Evolutionary conservation across 75 land plant species (phyloP), one percentile per base, ranked within the genome.

Genomic region (Cryptomeria japonica): DNA sequence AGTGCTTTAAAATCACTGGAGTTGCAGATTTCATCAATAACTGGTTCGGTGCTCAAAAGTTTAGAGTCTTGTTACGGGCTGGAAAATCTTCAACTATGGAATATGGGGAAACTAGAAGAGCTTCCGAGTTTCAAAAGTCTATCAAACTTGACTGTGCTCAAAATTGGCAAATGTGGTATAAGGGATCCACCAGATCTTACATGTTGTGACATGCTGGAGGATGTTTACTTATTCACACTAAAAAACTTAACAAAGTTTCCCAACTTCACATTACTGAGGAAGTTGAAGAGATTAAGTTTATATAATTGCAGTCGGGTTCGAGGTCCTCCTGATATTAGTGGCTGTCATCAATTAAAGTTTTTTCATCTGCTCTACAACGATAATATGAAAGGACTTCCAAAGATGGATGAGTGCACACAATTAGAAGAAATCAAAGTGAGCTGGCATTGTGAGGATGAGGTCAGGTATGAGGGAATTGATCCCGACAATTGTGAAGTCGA

Each of bases 41-140:
- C 5, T 18, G 0, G 6, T 0, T 18, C 1, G 25, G 64, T 1
- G 0, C 19, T 0, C 64, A 58, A 0, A 5, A 58, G 1, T 58
- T 58, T 58, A 5, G 6, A 58, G 19, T 19, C 64, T 19, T 58
- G 64, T 58, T 18, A 0, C 25, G 3, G 28, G 19, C 64, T 58
- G 64, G 25, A 58, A 22, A 58, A 19, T 19, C 19, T 58, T 58
- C 25, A 5, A 5, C 25, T 58, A 19, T 58, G 25, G 25, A 0
- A 19, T 58, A 58, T 58, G 64, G 7, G 5, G 64, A 3, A 19
- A 58, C 25, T 19, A 22, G 0, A 0, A 5, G 0, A 0, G 25
- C 64, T 58, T 58, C 64, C 64, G 25, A 5, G 25, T 18, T 19
- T 58, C 64, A 19, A 25, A 18, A 5, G 6, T 58, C 16, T 58